phyloP scores from a whole-genome alignment of 1,284 basidiomycete genomes.

The Kalmanozyma brasiliensis region DNA sequence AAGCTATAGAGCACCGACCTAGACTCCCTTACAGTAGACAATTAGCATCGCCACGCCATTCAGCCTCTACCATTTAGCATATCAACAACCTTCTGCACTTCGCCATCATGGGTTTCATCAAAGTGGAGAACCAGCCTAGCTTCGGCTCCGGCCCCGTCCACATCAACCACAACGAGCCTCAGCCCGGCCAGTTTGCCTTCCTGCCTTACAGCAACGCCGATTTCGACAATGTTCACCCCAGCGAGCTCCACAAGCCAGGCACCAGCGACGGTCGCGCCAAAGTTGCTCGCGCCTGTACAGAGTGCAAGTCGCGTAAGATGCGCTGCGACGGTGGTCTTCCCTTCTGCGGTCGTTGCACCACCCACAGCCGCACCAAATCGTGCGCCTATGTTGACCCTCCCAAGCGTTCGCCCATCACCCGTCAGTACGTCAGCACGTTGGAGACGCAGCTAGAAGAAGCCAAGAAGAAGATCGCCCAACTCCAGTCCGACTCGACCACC shows the following conservation, averaged over 20 bases:
- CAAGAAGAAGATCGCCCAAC: slow-evolving; percentile 36
- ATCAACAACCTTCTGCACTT: no score
- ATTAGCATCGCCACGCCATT: not conserved
- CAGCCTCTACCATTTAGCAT: not conserved
- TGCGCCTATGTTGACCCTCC: slow-evolving; percentile 53
- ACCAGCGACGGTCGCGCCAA: slow-evolving; percentile 49
- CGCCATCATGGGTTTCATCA: slow-evolving; percentile 47
- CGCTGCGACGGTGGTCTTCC: slow-evolving; percentile 55
- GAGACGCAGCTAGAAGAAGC: slow-evolving; percentile 49
- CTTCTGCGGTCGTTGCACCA: slow-evolving; percentile 52
- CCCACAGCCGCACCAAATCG: slow-evolving; percentile 53
- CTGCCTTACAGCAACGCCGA: slow-evolving; percentile 39
- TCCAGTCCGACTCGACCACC: slow-evolving; percentile 17
- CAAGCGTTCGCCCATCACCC: slow-evolving; percentile 52
- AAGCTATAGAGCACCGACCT: no score
- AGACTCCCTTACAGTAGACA: no score
- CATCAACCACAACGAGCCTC: slow-evolving; percentile 31
- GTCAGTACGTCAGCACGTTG: slow-evolving; percentile 49
- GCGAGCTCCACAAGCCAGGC: slow-evolving; percentile 43
- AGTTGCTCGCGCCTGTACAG: slow-evolving; percentile 49
- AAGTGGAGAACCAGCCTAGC: slow-evolving; percentile 38
- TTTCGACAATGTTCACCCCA: slow-evolving; percentile 45
- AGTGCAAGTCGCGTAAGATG: slow-evolving; percentile 55
- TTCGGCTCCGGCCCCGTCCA: slow-evolving; percentile 28
- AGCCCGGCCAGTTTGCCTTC: slow-evolving; percentile 46